These are phyloP conservation scores for Candida broadrunensis DNA, from an alignment of 805 yeast species.

Conservation along the genomic window DNA sequence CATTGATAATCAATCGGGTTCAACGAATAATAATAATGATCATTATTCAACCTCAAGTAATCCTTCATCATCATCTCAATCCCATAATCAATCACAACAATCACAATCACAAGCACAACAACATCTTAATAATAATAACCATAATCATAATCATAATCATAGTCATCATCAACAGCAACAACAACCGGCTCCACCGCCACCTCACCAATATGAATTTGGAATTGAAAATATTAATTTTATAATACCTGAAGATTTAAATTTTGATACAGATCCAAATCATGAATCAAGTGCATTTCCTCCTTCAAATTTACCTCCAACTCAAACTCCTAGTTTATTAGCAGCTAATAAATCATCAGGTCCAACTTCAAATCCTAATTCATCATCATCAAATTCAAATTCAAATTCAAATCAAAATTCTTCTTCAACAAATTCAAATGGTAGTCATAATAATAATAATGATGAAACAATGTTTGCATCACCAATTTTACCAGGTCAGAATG, in stretches of 20 bases:
- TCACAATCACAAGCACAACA: background rate
- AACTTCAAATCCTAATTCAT: background rate
- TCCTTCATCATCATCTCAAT: background rate
- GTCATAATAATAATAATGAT: constrained; percentile 5
- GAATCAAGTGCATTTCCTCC: constrained; percentile 28
- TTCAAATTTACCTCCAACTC: constrained; percentile 14
- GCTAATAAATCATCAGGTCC: constrained; percentile 6
- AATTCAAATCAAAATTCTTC: background rate
- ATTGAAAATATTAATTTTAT: constrained; percentile 23
- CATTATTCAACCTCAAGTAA: background rate
- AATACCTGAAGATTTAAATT: constrained; percentile 16
- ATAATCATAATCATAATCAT: too few species aligned
- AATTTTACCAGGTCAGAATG: constrained; percentile 40
- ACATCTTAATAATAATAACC: too few species aligned
- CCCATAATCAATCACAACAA: background rate
- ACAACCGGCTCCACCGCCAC: constrained; percentile 6
- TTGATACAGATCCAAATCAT: constrained; percentile 7
- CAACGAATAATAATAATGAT: constrained; percentile 1
- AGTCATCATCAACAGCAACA: background rate
- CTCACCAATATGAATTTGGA: constrained; percentile 18
- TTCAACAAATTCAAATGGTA: constrained; percentile 1
- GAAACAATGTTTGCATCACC: constrained; percentile 26
- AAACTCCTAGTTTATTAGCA: constrained; percentile 23
- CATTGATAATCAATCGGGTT: background rate
- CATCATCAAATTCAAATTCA: background rate